phyloP scores from a whole-genome alignment of 768 basidiomycete genomes.

The Podaxis sp. region DNA sequence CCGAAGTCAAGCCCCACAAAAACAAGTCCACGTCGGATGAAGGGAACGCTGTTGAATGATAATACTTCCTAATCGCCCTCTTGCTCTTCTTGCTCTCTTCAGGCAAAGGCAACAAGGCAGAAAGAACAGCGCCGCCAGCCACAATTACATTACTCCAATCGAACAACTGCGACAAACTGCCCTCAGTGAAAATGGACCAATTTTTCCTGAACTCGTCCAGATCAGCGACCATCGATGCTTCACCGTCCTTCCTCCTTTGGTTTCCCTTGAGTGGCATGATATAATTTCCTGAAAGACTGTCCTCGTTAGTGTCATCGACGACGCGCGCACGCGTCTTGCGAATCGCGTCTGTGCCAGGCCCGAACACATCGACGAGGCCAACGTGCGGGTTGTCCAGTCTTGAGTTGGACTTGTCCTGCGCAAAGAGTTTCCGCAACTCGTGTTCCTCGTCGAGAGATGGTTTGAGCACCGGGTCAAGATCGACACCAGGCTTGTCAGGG shows the following conservation, averaged over 20 bases:
- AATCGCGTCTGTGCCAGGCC: conserved; percentile 37
- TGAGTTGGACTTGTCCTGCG: conserved; percentile 42
- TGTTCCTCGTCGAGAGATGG: conserved; percentile 56
- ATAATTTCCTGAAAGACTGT: conserved; percentile 42
- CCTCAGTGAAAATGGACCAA: conserved; percentile 61
- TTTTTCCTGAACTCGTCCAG: conserved; percentile 60
- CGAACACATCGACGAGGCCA: conserved; percentile 58
- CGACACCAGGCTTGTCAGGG: conserved; percentile 19
- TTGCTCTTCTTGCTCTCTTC: conserved; percentile 47
- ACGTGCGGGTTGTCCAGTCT: conserved; percentile 46
- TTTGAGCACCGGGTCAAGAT: conserved; percentile 41
- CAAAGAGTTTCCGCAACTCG: conserved; percentile 50
- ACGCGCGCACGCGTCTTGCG: conserved; percentile 48
- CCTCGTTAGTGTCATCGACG: conserved; percentile 32
- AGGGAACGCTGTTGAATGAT: conserved; percentile 50
- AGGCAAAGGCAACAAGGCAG: conserved; percentile 49
- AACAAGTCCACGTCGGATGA: conserved; percentile 64
- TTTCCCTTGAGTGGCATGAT: conserved; percentile 47
- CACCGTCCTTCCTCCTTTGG: conserved; percentile 44
- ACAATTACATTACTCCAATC: conserved; percentile 65
- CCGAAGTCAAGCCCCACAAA: conserved; percentile 52
- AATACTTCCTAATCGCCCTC: conserved; percentile 53
- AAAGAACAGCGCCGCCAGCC: conserved; percentile 58
- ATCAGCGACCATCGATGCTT: conserved; percentile 41
- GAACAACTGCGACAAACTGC: conserved; percentile 50